Conservation (phyloP, 176 grass and related monocot genomes). For the Echinochloa phyllopogon region DNA sequence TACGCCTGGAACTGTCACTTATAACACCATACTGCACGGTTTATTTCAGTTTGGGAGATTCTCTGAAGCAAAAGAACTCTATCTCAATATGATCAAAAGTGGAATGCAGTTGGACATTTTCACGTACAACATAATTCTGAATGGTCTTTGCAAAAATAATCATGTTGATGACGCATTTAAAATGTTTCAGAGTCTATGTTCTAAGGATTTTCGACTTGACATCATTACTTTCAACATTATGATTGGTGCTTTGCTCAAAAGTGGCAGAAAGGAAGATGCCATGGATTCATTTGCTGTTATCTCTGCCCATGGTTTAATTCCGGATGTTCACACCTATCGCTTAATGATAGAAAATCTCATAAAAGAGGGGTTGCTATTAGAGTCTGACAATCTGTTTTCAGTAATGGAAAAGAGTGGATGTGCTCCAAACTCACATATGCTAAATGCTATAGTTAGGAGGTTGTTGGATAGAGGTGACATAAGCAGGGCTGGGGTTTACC, state of each 20-base stretch:
- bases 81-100: background rate
- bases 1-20: background rate
- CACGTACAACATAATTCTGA: background rate
- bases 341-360: background rate
- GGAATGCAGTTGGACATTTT: background rate
- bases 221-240: background rate
- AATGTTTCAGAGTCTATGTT: background rate
- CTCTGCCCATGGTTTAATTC: background rate
- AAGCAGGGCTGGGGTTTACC: background rate
- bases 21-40: background rate
- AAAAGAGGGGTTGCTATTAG: background rate
- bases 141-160: background rate
- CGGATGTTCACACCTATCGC: background rate
- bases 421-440: background rate
- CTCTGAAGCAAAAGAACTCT: conserved; percentile 2
- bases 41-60: background rate
- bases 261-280: background rate
- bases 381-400: background rate
- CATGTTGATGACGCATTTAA: background rate
- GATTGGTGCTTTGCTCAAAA: background rate
- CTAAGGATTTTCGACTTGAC: background rate
- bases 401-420: background rate
- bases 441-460: background rate
- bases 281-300: background rate
- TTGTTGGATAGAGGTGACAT: background rate